These are phyloP conservation scores for Digitaria exilis DNA, from an alignment of 202 grass and related monocot genomes.

Conservation along the genomic window DNA sequence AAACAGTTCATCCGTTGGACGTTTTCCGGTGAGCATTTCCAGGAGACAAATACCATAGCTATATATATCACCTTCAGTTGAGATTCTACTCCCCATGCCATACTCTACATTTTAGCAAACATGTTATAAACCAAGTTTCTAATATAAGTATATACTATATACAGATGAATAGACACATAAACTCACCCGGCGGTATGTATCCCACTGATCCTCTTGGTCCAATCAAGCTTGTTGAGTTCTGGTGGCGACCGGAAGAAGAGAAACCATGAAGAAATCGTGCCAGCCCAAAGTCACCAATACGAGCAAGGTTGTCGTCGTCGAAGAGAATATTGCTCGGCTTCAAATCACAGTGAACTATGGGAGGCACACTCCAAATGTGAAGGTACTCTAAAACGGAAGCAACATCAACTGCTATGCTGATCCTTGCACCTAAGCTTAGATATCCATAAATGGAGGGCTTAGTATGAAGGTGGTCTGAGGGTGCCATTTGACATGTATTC, in stretches of 20 bases:
- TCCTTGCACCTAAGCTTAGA: background rate
- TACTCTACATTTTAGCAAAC: constrained; percentile 29
- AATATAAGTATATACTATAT: too few relatives aligned
- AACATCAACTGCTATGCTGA: background rate
- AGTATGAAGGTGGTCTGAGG: constrained; percentile 19
- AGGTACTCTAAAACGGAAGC: constrained; percentile 1
- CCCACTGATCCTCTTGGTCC: background rate
- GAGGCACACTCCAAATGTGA: background rate
- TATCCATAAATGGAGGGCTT: background rate
- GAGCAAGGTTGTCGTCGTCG: background rate
- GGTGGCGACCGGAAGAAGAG: background rate
- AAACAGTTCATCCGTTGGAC: constrained; percentile 28
- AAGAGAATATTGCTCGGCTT: background rate
- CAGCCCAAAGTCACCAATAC: background rate
- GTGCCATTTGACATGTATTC: constrained; percentile 38
- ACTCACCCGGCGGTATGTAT: background rate
- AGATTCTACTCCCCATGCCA: constrained; percentile 33
- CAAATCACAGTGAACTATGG: background rate
- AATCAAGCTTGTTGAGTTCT: background rate
- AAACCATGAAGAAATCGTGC: background rate
- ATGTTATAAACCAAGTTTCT: background rate
- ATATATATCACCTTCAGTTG: constrained; percentile 34
- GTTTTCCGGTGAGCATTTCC: constrained; percentile 42
- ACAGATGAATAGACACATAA: background rate
- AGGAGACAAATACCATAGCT: constrained; percentile 41